phyloP scores from a whole-genome alignment of 1,284 basidiomycete genomes.

The Sanghuangporus weigelae region DNA sequence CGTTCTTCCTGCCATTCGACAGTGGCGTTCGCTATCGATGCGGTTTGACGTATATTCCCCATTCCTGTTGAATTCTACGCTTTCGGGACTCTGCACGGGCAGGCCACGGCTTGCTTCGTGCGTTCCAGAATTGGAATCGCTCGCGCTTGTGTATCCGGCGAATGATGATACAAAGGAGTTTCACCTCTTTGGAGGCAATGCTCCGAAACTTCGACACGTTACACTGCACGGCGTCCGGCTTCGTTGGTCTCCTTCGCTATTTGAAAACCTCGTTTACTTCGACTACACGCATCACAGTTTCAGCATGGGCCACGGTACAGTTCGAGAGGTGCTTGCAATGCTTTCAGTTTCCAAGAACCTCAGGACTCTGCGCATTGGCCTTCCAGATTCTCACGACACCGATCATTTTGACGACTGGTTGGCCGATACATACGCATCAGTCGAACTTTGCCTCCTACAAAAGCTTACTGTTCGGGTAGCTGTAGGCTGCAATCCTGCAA shows the following conservation, averaged over 20 bases:
- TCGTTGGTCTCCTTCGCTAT: constrained; percentile 54
- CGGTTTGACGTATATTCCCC: constrained; percentile 50
- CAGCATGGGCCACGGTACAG: constrained; percentile 23
- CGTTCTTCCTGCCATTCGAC: constrained; percentile 43
- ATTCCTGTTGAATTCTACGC: constrained; percentile 58
- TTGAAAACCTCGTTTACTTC: constrained; percentile 51
- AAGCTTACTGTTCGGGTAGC: constrained; percentile 1
- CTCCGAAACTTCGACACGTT: constrained; percentile 48
- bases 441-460: background rate
- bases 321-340: constrained; percentile 15
- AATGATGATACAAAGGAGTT: constrained; percentile 68
- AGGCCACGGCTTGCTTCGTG: constrained; percentile 26
- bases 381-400: background rate
- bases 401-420: background rate
- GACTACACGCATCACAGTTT: constrained; percentile 44
- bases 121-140: constrained; percentile 45
- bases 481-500: background rate
- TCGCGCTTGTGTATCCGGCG: constrained; percentile 50
- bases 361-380: background rate
- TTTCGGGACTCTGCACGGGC: constrained; percentile 43
- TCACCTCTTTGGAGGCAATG: constrained; percentile 53
- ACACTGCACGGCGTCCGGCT: constrained; percentile 60
- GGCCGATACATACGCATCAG: background rate
- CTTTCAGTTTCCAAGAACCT: background rate
- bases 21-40: constrained; percentile 57